Evolutionary conservation across 2,329 filamentous ascomycete species (phyloP), one percentile per base, ranked within the genome.

Genomic region (Phialophora expanda): DNA sequence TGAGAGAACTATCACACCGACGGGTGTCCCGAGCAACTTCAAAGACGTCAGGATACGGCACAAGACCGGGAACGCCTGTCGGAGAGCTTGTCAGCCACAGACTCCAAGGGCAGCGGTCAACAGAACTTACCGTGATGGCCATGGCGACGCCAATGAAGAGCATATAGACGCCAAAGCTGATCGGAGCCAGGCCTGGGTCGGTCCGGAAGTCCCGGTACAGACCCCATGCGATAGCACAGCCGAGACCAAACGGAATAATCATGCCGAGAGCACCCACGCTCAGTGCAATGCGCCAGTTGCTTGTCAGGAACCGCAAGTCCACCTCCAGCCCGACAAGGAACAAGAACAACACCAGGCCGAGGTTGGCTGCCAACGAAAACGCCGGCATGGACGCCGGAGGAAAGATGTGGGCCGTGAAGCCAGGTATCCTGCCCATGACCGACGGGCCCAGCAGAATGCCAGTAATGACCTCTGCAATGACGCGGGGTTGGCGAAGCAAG

Each of bases 1-100:
- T 2, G 93, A 93, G 8, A 97, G 84, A 1, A 93, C 91, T 44
- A 96, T 96, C 41, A 97, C 87, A 74, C 93, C 93, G 4, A 97
- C 93, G 0, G 89, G 86, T 1, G 92, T 95, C 62, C 86, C 81
- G 4, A 98, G 87, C 57, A 98, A 83, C 73, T 97, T 95, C 61
- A 98, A 82, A 77, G 97, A 93, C 0, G 92, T 94, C 70, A 98
- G 81, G 71, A 98, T 98, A 76, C 94, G 91, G 75, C 94, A 97
- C 12, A 98, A 86, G 0, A 98, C 94, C 0, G 94, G 94, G 73
- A 98, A 90, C 14, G 87, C 87, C 84, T 86, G 61, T 12, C 32
- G 32, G 32, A 34, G 11, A 8, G 22, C 46, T 17, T 17, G 56
- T 72, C 38, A 71, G 67, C 30, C 7, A 7, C 30, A 30, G 8